phyloP scores from a whole-genome alignment of 129 eudicot species.

The Tanacetum coccineum region DNA sequence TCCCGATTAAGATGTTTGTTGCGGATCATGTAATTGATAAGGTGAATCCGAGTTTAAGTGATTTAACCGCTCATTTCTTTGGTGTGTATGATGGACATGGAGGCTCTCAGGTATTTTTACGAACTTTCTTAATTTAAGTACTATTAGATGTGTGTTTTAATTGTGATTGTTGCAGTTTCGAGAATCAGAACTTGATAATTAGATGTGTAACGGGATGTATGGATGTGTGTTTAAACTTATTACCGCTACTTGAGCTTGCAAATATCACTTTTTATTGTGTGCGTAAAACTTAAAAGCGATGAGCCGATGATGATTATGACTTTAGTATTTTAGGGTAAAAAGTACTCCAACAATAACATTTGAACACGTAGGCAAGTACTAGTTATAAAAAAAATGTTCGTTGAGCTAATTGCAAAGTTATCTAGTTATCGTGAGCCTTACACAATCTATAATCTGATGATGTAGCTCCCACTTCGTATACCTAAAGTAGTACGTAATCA shows the following conservation, averaged over 20 bases:
- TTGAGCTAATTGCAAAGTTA: background rate
- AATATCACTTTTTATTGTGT: background rate
- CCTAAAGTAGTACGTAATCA: background rate
- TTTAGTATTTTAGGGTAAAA: background rate
- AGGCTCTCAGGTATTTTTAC: slow-evolving; percentile 66
- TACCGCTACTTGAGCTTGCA: background rate
- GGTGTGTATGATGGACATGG: slow-evolving; percentile 98
- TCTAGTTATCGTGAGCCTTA: background rate
- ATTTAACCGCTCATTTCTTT: slow-evolving; percentile 59
- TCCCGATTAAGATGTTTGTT: slow-evolving; percentile 74
- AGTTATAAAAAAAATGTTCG: background rate
- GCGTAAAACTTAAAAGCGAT: background rate
- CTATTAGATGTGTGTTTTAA: background rate
- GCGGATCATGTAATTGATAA: slow-evolving; percentile 44
- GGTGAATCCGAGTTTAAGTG: slow-evolving; percentile 56
- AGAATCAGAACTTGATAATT: background rate
- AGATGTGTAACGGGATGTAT: background rate
- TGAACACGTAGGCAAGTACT: background rate
- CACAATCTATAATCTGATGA: background rate
- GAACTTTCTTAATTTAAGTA: background rate
- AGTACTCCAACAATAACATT: background rate
- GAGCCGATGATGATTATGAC: background rate
- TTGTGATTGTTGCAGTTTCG: background rate
- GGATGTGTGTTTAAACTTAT: background rate
- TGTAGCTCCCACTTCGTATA: background rate